phyloP scores from a whole-genome alignment of 2,329 filamentous ascomycete genomes.

The Massarina eburnea region DNA sequence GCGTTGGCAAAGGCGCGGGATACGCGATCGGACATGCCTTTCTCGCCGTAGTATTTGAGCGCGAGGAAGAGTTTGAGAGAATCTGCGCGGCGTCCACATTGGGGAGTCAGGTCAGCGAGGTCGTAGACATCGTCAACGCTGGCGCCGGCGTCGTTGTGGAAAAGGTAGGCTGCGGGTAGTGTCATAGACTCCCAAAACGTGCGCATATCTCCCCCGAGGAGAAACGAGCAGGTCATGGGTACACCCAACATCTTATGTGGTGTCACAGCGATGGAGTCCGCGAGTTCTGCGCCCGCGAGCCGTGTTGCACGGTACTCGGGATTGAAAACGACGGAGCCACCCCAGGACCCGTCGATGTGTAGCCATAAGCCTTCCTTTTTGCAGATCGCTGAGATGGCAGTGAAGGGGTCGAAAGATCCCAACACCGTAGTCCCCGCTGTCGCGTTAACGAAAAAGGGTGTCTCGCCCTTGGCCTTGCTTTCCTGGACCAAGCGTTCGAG shows the following conservation, averaged over 20 bases:
- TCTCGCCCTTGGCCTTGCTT: constrained; percentile 68
- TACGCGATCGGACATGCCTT: constrained; percentile 65
- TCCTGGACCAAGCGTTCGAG: constrained; percentile 65
- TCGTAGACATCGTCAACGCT: constrained; percentile 68
- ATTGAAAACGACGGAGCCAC: constrained; percentile 75
- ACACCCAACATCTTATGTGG: constrained; percentile 98
- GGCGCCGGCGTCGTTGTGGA: constrained; percentile 43
- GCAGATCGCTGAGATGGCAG: constrained; percentile 70
- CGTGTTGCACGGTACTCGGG: constrained; percentile 61
- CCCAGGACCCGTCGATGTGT: constrained; percentile 92
- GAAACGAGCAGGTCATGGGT: constrained; percentile 86
- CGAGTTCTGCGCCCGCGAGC: constrained; percentile 70
- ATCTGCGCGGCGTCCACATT: constrained; percentile 87
- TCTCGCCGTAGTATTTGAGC: constrained; percentile 85
- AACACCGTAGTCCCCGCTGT: constrained; percentile 94
- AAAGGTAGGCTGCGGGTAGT: constrained; percentile 76
- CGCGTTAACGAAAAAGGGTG: constrained; percentile 91
- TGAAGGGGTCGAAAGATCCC: constrained; percentile 83
- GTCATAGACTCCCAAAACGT: constrained; percentile 84
- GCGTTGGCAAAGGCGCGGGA: constrained; percentile 75
- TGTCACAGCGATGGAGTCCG: constrained; percentile 83
- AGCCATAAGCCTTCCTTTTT: constrained; percentile 77
- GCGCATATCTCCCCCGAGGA: constrained; percentile 74
- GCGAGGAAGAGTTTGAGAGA: constrained; percentile 82
- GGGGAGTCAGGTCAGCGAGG: constrained; percentile 86